Conservation (phyloP, 2,329 filamentous ascomycete species). For the Ceratocystiopsis minuta region DNA sequence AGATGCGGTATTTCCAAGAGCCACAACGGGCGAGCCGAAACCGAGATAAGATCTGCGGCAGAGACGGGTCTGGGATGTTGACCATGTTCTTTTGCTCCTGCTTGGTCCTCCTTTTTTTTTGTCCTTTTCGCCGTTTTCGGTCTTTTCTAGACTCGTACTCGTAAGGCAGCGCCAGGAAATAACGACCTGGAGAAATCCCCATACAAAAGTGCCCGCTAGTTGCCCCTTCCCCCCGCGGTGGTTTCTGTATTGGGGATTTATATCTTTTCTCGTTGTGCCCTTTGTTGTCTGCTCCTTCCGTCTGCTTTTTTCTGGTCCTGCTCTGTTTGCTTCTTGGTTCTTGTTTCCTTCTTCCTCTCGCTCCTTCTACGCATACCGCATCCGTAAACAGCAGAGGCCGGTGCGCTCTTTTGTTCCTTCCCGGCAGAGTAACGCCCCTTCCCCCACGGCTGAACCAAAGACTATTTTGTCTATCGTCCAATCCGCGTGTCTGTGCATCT, state of each 20-base stretch:
- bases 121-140: too few species aligned
- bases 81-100: too few species aligned
- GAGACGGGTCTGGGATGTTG: too few species aligned
- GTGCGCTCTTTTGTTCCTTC: neutral
- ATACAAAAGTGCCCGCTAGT: neutral
- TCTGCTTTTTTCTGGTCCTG: neutral
- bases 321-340: too few species aligned
- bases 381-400: neutral
- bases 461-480: too few species aligned
- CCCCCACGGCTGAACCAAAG: too few species aligned
- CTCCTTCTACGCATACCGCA: neutral
- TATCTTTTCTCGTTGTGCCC: neutral
- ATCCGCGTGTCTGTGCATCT: neutral
- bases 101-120: too few species aligned
- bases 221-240: neutral
- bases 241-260: neutral
- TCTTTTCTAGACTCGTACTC: too few species aligned
- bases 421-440: neutral
- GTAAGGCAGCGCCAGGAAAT: neutral
- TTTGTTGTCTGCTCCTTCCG: neutral
- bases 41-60: too few species aligned
- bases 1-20: too few species aligned
- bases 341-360: neutral
- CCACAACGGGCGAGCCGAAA: too few species aligned
- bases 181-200: too few species aligned